Evolutionary conservation across 129 eudicot species (phyloP).

Genomic region (Flaveria bidentis): DNA sequence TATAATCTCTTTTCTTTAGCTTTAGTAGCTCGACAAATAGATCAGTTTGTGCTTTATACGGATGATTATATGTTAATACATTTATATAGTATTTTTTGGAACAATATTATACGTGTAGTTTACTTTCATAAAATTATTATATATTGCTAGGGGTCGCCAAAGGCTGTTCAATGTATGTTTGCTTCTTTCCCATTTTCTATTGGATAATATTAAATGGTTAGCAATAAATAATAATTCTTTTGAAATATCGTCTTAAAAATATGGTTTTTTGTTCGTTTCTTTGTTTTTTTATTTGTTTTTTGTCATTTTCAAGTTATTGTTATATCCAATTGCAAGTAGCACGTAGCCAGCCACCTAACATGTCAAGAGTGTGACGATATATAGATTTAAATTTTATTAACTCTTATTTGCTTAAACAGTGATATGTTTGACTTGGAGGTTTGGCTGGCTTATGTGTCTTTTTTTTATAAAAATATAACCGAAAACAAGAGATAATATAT

Average conservation of each 20-base stretch:
- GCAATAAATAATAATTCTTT: background rate
- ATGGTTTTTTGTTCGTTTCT: background rate
- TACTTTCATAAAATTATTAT: no score
- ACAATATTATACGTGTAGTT: no score
- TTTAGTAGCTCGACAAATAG: no score
- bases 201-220: background rate
- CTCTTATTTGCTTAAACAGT: slow-evolving; percentile 5
- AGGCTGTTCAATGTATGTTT: slow-evolving; percentile 3
- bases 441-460: background rate
- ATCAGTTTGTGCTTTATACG: no score
- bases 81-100: no score
- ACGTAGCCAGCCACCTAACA: slow-evolving; percentile 22
- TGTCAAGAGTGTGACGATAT: slow-evolving; percentile 5
- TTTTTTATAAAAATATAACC: background rate
- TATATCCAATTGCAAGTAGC: slow-evolving; percentile 17
- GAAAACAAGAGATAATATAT: background rate
- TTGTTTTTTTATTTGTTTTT: no score
- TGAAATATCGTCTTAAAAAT: background rate
- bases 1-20: no score
- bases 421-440: slow-evolving; percentile 18
- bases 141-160: background rate
- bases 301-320: background rate
- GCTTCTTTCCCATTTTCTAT: background rate
- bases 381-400: background rate
- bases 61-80: no score